Evolutionary conservation across 1,284 basidiomycete species (phyloP).

Genomic region (Athelia psychrophila): DNA sequence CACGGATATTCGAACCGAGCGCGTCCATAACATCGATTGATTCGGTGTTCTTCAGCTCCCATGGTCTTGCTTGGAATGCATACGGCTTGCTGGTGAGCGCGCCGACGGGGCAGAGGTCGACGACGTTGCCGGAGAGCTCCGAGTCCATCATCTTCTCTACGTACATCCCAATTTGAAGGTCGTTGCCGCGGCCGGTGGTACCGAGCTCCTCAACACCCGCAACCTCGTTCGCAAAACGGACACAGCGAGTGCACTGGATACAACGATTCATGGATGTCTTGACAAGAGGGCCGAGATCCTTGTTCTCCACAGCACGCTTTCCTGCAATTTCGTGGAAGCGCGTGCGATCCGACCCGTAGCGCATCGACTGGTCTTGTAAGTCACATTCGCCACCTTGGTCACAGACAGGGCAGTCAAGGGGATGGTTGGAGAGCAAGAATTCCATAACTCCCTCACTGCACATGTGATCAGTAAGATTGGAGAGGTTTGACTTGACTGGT

Average conservation of each 20-base stretch:
- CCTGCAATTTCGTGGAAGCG: conserved; percentile 98
- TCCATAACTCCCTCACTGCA: conserved; percentile 96
- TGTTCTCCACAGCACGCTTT: conserved; percentile 98
- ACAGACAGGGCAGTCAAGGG: conserved; percentile 97
- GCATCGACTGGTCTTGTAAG: conserved; percentile 99
- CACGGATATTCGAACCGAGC: conserved; percentile 96
- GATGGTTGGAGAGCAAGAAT: conserved; percentile 96
- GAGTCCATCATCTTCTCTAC: conserved; percentile 98
- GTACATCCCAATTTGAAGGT: conserved; percentile 98
- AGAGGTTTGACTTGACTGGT: background rate
- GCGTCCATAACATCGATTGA: conserved; percentile 97
- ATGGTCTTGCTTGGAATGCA: conserved; percentile 94
- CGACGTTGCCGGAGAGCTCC: conserved; percentile 95
- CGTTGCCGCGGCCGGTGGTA: conserved; percentile 96
- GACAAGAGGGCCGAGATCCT: conserved; percentile 96
- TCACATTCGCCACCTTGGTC: conserved; percentile 99
- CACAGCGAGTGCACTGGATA: conserved; percentile 99
- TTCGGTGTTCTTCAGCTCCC: conserved; percentile 99
- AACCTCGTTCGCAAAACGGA: conserved; percentile 98
- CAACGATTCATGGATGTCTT: conserved; percentile 99
- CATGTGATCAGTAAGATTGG: conserved; percentile 5
- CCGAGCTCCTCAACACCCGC: conserved; percentile 98
- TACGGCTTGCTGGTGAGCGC: conserved; percentile 98
- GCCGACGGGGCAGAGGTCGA: conserved; percentile 97
- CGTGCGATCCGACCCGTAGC: conserved; percentile 95